Evolutionary conservation across 148 eudicot genomes (phyloP), one percentile per base, ranked within the genome.

Genomic region (Vaccinium vitisidaea): DNA sequence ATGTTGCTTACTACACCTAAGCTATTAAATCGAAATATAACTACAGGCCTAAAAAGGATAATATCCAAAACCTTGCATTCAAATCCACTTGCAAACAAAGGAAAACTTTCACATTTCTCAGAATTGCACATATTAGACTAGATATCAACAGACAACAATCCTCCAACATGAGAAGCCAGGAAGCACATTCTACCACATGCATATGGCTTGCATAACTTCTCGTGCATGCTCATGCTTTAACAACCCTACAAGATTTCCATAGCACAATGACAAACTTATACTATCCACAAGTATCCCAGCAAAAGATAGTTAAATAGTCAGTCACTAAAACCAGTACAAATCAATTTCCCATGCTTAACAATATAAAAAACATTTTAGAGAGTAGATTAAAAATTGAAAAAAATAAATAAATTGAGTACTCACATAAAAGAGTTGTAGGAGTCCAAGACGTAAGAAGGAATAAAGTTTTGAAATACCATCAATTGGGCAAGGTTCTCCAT

Each of bases 361-460:
- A 55, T 32, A 16, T 55, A 32, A 54, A 79, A 55, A 27, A 3
- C 8, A 79, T 67, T 19, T 21, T 8, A 53, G 32, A 56, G 15
- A 15, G 46, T 8, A 15, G 14, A 79, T 79, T 21, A 43, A 30
- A 11, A 70, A 12, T 25, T 30, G 32, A 12, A 7, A 46, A 21
- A 43, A 23, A 46, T 0, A 79, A 56, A 54, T 21, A 75, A 19
- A 32, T 1, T 79, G 69, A 30, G 80, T 79, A 79, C 82, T 79
- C 82, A 79, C 82, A 32, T 79, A 79, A 59, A 79, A 30, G 55
- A 96, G 92, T 84, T 91, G 93, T 69, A 92, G 87, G 79, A 96
- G 91, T 84, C 91, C 91, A 84, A 54, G 49, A 78, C 93, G 94
- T 86, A 92, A 84, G 83, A 83, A 83, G 36, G 91, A 85, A 90